Evolutionary conservation across 768 basidiomycete genomes (phyloP), one percentile per base, ranked within the genome.

Genomic region (Jaapia argillacea): DNA sequence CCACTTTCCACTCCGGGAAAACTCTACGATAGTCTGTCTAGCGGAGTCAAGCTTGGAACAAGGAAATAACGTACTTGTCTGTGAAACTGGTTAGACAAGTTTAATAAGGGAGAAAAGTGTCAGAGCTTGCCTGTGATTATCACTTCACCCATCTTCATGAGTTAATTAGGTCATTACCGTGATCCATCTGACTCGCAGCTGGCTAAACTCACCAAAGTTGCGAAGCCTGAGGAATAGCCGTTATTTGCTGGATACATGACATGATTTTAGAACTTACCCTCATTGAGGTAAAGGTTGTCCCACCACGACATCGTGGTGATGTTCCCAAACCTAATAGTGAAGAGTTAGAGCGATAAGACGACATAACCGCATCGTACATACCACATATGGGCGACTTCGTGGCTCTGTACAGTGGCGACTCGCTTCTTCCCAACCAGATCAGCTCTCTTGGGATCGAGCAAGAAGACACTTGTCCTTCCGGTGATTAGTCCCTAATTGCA

Each of bases 221-320:
- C 86, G 58, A 91, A 89, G n/a, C 88, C 84, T 79, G 40, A 31
- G 42, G 16, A 39, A 50, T 42, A 14, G 20, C 7, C 35, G 41
- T 50, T 40, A 48, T 24, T 33, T 5, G 45, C 24, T 41, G 33
- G 7, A 26, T 16, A 20, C 24, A 22, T 3, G 36, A 37, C n/a
- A 40, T 43, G 24, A 28, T 40, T 22, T 16, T 22, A 16, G 23
- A 14, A 45, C 62, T 25, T 41, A 75, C 79, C 82, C 74, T 87
- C 85, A 49, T 85, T 87, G 45, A 87, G 63, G 60, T 85, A 86
- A 39, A 89, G 69, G 58, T 85, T 81, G 48, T 85, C 78, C 86
- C 87, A 91, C 87, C 88, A 90, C 54, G 77, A 77, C 90, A 93
- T 92, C 0, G 90, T 94, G 4, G 87, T 84, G 53, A 96, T 85